Base-by-base conservation (phyloP, 345 rosid genomes). In the Syzygium oleosum region DNA sequence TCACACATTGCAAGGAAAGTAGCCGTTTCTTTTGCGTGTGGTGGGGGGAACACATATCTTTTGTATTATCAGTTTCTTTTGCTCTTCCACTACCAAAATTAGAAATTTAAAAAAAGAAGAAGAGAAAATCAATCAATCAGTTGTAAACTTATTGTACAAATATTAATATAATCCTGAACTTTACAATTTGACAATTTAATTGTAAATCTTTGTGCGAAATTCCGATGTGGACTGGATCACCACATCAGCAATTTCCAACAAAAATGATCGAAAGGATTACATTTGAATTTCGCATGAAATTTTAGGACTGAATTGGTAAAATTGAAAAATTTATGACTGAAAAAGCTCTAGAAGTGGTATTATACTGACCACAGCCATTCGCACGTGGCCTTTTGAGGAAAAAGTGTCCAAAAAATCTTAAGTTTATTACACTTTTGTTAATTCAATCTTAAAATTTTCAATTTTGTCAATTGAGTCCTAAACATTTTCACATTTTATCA, bases 201-300 rank as follows among this genome's bases (percentile, higher is more conserved):
- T 11, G 2, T 65, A 31, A 65, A 65, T 2, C 2, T 65, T 65
- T 16, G 7, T 9, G 4, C 2, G 1, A 4, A 65, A 65, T 65
- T 31, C 29, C 9, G 9, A 31, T 1, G 1, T 31, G 31, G 17
- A 31, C 0, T 2, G 0, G 2, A 65, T 3, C 1, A 31, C 8
- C 5, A 15, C 2, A 7, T 61, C 9, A n/a, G 3, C 3, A 63
- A 63, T 13, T 63, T n/a, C 1, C 7, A 14, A 29, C 13, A 9
- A 63, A n/a, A 63, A 63, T 63, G 5, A 6, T 61, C 1, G 7
- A 1, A 61, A n/a, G 14, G 2, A 61, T 61, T 2, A 61, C 4
- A n/a, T n/a, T 61, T 12, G 17, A 25, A 25, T 25, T 25, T 25
- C 13, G 7, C 4, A 0, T 2, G 16, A 15, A 16, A 2, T 8